Conservation (phyloP, 2,329 filamentous ascomycete species). For the Stemphylium lycopersici region DNA sequence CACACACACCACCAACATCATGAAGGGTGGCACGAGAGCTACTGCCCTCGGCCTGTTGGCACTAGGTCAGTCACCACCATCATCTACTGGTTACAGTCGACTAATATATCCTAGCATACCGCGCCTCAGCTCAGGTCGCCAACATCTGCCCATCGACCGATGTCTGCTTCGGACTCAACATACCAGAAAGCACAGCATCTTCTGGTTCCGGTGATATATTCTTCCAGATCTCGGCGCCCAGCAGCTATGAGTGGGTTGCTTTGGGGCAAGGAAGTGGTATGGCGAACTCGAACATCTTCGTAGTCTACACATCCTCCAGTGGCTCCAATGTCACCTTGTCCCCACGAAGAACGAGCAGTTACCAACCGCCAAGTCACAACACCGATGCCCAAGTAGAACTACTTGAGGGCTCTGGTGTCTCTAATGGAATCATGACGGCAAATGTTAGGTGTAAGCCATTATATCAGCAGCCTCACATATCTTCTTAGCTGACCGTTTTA, state of each 20-base stretch:
- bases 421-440: conserved; percentile 60
- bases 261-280: conserved; percentile 63
- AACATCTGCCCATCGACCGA: conserved; percentile 36
- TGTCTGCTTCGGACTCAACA: conserved; percentile 60
- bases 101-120: conserved; percentile 34
- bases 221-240: conserved; percentile 63
- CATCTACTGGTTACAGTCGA: background rate
- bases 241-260: conserved; percentile 60
- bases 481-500: conserved; percentile 12
- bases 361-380: conserved; percentile 53
- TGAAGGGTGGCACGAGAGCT: background rate
- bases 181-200: conserved; percentile 59
- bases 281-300: conserved; percentile 63
- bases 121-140: conserved; percentile 39
- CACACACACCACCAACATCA: background rate
- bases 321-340: conserved; percentile 65
- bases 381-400: conserved; percentile 54
- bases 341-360: conserved; percentile 55
- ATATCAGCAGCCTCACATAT: fast-evolving
- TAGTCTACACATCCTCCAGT: conserved; percentile 60
- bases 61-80: conserved; percentile 29
- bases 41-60: conserved; percentile 31
- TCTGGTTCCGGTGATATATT: conserved; percentile 62
- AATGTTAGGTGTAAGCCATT: conserved; percentile 59
- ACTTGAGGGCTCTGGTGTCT: conserved; percentile 61